Evolutionary conservation across 2,329 filamentous ascomycete species (phyloP), one percentile per base, ranked within the genome.

Genomic region (Fusarium euwallaceae): DNA sequence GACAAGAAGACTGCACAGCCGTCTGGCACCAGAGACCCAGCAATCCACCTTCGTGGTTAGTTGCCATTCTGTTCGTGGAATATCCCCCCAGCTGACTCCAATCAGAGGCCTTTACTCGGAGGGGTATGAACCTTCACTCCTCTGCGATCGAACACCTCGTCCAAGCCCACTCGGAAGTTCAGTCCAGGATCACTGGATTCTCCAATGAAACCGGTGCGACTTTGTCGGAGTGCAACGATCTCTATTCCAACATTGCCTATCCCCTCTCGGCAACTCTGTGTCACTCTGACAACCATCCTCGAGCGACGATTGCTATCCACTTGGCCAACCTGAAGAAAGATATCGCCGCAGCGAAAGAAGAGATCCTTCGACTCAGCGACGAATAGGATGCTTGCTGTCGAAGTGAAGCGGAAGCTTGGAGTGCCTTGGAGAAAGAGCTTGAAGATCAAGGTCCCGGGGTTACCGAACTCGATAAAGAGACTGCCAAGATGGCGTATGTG

Each of bases 181-280:
- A 77, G 11, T 39, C 73, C 7, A 71, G 70, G 24, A 80, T 80
- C 1, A 55, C 58, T 3, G 17, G 39, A 10, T 78, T 83, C 11
- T 63, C 73, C 0, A 39, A 65, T 1, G 64, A 78, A 4, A 77
- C 78, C 0, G 56, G 75, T 0, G 56, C 66, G 0, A 62, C 71
- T 2, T 55, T 80, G 4, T 53, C 71, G 2, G 64, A 73, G 14
- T 70, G 75, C 16, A 66, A 78, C 4, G 39, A 61, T 0, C 64
- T 84, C 2, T 83, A 83, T 53, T 66, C 70, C 32, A 82, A 82
- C 66, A 78, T 84, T 8, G 62, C 74, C 0, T 78, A 76, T n/a
- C 82, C 82, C 1, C 67, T 84, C 1, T 78, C 78, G 1, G 78
- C 76, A 2, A 84, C 83, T 0, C 64, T 82, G 4, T 84, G 82